A percentile compares a stretch with the other conserved stretches of the same genome.
These are phyloP conservation scores for Verbena officinalis DNA, from an alignment of 257 asterid genomes.

Conservation along the genomic window DNA sequence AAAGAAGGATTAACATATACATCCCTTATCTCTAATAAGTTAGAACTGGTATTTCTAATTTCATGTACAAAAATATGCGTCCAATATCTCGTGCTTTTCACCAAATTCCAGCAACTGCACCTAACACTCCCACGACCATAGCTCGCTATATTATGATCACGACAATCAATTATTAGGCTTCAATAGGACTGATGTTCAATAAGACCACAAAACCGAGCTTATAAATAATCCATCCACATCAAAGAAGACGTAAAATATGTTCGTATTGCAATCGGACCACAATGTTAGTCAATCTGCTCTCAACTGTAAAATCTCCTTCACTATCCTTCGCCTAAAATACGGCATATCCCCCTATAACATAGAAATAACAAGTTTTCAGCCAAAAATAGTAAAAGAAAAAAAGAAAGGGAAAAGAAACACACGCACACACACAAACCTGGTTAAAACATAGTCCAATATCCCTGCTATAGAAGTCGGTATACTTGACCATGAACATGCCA, in stretches of 20 bases:
- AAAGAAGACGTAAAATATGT: too few species aligned
- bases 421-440: constrained; percentile 48
- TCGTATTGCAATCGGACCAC: too few species aligned
- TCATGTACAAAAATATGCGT: background rate
- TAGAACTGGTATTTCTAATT: too few species aligned
- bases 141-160: background rate
- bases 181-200: background rate
- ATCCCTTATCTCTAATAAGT: too few species aligned
- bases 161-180: background rate
- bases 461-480: constrained; percentile 71
- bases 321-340: constrained; percentile 65
- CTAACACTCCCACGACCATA: background rate
- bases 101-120: background rate
- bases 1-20: background rate
- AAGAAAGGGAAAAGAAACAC: too few species aligned
- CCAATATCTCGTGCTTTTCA: background rate
- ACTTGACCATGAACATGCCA: constrained; percentile 81
- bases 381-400: too few species aligned
- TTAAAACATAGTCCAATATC: constrained; percentile 58
- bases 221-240: background rate
- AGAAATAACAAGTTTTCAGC: background rate
- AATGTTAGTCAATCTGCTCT: constrained; percentile 58
- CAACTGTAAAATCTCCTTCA: constrained; percentile 60
- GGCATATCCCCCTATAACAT: constrained; percentile 57
- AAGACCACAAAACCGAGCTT: background rate